Evolutionary conservation across 1,284 basidiomycete species (phyloP).

Genomic region (Irpex lacteus): DNA sequence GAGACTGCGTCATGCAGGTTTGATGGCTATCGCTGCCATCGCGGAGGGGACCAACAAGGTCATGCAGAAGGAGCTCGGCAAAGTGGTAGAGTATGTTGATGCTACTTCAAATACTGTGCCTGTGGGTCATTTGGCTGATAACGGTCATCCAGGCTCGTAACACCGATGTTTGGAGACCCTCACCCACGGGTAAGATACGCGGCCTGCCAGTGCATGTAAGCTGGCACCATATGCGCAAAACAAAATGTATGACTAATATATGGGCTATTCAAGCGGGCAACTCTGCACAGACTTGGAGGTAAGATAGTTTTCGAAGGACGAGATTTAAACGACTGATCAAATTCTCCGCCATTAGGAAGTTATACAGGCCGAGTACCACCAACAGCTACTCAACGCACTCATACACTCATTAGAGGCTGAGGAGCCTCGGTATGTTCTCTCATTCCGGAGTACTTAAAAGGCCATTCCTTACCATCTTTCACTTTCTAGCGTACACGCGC

Average conservation of each 20-base stretch:
- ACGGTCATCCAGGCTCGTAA: slow-evolving; percentile 52
- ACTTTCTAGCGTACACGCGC: slow-evolving; percentile 67
- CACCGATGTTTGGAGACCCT: slow-evolving; percentile 70
- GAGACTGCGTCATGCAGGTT: slow-evolving; percentile 75
- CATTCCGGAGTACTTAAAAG: not conserved
- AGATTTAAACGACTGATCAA: not conserved
- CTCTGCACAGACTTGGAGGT: slow-evolving; percentile 83
- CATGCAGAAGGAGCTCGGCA: slow-evolving; percentile 74
- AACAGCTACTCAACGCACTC: slow-evolving; percentile 64
- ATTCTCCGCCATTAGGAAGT: slow-evolving; percentile 70
- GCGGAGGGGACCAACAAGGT: slow-evolving; percentile 77
- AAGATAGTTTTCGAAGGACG: slow-evolving; percentile 13
- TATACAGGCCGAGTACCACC: slow-evolving; percentile 70
- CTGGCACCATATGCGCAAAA: slow-evolving; percentile 16
- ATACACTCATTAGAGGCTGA: slow-evolving; percentile 75
- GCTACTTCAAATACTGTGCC: not conserved
- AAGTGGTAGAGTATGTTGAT: slow-evolving; percentile 62
- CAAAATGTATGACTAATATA: slow-evolving; percentile 5
- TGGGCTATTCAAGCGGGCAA: slow-evolving; percentile 55
- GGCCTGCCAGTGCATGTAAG: slow-evolving; percentile 85
- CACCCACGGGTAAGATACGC: slow-evolving; percentile 83
- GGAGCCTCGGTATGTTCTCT: slow-evolving; percentile 58
- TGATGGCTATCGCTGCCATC: slow-evolving; percentile 79
- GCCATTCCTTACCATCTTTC: not conserved
- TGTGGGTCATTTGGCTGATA: slow-evolving; percentile 10